Conservation (phyloP, 1,284 basidiomycete genomes). For the Apiotrichum porosum region DNA sequence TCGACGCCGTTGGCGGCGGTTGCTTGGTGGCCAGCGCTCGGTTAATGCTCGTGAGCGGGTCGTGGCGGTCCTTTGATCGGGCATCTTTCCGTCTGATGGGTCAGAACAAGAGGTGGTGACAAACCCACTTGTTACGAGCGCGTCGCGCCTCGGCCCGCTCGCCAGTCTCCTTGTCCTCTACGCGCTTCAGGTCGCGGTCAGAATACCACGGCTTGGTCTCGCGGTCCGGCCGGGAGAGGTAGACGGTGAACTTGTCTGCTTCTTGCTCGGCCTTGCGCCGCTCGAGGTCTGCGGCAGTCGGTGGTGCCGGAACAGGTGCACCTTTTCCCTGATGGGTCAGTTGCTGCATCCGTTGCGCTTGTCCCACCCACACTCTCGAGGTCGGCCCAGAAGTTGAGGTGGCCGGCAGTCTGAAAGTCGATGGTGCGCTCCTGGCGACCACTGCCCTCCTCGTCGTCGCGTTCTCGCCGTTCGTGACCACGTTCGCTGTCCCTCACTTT, state of each 20-base stretch:
- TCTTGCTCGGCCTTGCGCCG: constrained; percentile 39
- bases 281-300: constrained; percentile 21
- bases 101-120: constrained; percentile 4
- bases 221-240: constrained; percentile 44
- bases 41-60: constrained; percentile 42
- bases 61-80: constrained; percentile 34
- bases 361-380: constrained; percentile 37
- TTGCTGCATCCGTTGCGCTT: too few relatives aligned
- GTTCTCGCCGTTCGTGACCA: constrained; percentile 5
- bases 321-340: constrained; percentile 5
- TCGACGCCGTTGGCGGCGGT: too few relatives aligned
- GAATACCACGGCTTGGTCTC: constrained; percentile 50
- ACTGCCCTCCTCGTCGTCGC: background rate
- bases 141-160: constrained; percentile 40
- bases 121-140: constrained; percentile 37
- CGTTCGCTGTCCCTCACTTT: constrained; percentile 14
- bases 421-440: constrained; percentile 16
- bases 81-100: constrained; percentile 41
- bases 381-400: constrained; percentile 48
- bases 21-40: constrained; percentile 9
- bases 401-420: constrained; percentile 26
- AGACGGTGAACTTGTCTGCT: constrained; percentile 47
- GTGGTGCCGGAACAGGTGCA: background rate
- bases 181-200: constrained; percentile 38
- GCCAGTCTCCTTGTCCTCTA: constrained; percentile 42